Conservation (phyloP, 805 yeast genomes). For the Komagataella phaffii region DNA sequence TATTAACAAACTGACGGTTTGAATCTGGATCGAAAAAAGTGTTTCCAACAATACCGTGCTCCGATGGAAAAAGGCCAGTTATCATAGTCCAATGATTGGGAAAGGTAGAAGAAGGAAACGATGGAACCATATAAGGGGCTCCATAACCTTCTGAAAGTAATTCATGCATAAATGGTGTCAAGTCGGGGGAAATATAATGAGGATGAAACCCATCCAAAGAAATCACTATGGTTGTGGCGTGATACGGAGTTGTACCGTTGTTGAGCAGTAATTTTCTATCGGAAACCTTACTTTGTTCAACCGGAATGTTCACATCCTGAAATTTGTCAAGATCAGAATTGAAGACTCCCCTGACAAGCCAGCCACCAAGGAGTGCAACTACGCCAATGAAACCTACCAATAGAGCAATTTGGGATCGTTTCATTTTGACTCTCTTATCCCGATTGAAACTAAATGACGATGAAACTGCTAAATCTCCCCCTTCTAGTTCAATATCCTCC, state of each 20-base stretch:
- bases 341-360: not conserved
- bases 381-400: not conserved
- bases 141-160: constrained; percentile 39
- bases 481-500: not conserved
- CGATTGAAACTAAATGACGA: not conserved
- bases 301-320: not conserved
- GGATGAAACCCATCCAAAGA: constrained; percentile 91
- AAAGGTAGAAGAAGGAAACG: constrained; percentile 81
- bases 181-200: constrained; percentile 50
- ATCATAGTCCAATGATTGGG: constrained; percentile 89
- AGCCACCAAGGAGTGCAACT: not conserved
- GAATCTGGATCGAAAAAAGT: constrained; percentile 54
- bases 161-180: constrained; percentile 61
- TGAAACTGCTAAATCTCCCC: constrained; percentile 1
- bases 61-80: constrained; percentile 73
- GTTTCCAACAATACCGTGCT: constrained; percentile 83
- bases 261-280: constrained; percentile 14
- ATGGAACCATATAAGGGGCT: constrained; percentile 76
- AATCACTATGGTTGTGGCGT: constrained; percentile 69
- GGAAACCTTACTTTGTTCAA: not conserved
- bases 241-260: constrained; percentile 57
- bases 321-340: not conserved
- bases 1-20: constrained; percentile 47
- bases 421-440: not conserved
- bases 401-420: not conserved